Conservation (phyloP, 805 yeast species). For the Metschnikowia vanudenii region DNA sequence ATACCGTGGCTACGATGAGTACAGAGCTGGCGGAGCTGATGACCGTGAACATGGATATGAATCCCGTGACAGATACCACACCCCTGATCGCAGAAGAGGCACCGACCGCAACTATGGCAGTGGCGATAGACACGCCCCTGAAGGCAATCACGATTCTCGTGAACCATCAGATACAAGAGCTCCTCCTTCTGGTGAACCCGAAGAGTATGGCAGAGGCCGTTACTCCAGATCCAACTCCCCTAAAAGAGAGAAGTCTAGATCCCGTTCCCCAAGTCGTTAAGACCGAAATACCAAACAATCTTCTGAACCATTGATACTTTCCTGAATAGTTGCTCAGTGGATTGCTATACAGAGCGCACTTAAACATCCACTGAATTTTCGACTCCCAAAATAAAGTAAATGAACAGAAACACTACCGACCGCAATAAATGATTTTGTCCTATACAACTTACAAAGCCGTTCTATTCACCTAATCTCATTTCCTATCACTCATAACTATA, state of each 20-base stretch:
- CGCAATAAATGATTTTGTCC: neutral
- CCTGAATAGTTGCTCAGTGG: too few relatives aligned
- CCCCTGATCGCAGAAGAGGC: slow-evolving; percentile 15
- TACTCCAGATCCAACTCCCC: slow-evolving; percentile 34
- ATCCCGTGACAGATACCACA: slow-evolving; percentile 20
- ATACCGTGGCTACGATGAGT: slow-evolving; percentile 21
- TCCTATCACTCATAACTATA: neutral
- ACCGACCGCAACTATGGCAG: slow-evolving; percentile 15
- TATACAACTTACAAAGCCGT: neutral
- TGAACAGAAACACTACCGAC: neutral
- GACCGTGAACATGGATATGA: slow-evolving; percentile 22
- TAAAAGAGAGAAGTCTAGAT: slow-evolving; percentile 37
- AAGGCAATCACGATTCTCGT: slow-evolving; percentile 16
- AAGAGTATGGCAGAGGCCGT: slow-evolving; percentile 24
- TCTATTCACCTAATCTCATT: neutral
- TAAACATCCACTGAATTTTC: neutral
- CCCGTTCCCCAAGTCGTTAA: slow-evolving; percentile 31
- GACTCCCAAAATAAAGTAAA: neutral
- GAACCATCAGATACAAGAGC: slow-evolving; percentile 12
- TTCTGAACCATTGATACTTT: too few relatives aligned
- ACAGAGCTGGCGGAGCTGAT: slow-evolving; percentile 20
- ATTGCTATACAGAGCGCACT: too few relatives aligned
- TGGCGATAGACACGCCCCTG: slow-evolving; percentile 13
- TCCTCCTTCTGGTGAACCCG: slow-evolving; percentile 9
- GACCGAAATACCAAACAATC: neutral